Conservation (phyloP, 805 yeast species). For the Alloascoidea hylecoeti region DNA sequence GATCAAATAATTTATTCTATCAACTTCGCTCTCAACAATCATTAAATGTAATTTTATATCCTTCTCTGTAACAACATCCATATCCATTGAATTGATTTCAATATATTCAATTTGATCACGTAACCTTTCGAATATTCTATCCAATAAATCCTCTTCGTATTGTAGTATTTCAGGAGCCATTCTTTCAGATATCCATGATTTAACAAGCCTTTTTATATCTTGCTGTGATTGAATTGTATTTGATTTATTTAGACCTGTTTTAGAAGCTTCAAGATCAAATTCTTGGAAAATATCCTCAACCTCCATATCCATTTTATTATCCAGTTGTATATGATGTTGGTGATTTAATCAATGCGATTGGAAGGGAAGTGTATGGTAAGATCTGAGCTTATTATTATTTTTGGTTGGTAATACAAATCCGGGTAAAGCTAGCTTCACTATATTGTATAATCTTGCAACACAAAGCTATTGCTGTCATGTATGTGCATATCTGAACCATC, state of each 20-base stretch:
- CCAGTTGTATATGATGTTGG: neutral
- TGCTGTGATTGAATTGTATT: conserved; percentile 13
- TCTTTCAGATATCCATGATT: conserved; percentile 74
- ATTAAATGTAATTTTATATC: conserved; percentile 69
- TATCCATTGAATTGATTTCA: conserved; percentile 65
- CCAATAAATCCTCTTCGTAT: conserved; percentile 48
- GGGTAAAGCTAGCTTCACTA: neutral
- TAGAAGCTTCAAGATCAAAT: conserved; percentile 33
- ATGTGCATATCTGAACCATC: neutral
- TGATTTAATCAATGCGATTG: neutral
- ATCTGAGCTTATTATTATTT: too few species aligned
- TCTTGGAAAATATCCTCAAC: conserved; percentile 56
- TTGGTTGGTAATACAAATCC: too few species aligned
- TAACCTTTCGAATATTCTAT: conserved; percentile 40
- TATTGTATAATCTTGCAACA: neutral
- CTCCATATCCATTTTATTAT: neutral
- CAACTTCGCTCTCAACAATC: conserved; percentile 85
- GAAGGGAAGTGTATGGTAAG: too few species aligned
- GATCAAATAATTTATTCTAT: conserved; percentile 70
- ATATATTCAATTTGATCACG: conserved; percentile 52
- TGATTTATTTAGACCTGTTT: conserved; percentile 5
- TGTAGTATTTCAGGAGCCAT: conserved; percentile 79
- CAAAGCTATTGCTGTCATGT: neutral
- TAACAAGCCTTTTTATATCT: conserved; percentile 31
- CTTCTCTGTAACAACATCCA: conserved; percentile 26